Evolutionary conservation across 495 filamentous ascomycete species (phyloP).

Genomic region (Daldinia vernicosa): DNA sequence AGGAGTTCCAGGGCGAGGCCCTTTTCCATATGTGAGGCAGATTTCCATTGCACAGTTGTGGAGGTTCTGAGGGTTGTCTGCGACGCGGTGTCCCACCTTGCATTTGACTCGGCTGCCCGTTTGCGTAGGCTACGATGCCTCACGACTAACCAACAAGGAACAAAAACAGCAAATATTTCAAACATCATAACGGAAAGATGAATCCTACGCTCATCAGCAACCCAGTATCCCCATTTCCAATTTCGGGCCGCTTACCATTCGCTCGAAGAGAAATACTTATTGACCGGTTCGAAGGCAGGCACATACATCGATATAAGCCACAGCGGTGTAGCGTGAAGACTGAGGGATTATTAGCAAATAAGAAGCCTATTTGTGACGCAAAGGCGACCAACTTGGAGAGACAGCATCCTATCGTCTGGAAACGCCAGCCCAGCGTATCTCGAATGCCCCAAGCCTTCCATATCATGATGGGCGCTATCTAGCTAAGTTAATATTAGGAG

Average conservation of each 20-base stretch:
- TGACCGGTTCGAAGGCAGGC: conserved; percentile 63
- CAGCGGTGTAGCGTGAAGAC: conserved; percentile 71
- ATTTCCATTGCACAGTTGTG: conserved; percentile 36
- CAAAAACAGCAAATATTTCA: conserved; percentile 62
- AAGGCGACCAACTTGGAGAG: conserved; percentile 57
- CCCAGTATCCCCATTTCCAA: not conserved
- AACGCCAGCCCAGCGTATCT: conserved; percentile 74
- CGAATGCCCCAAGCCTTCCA: conserved; percentile 59
- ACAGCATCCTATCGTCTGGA: conserved; percentile 69
- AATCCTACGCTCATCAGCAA: conserved; percentile 53
- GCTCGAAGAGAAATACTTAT: conserved; percentile 62
- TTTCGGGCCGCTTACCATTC: conserved; percentile 59
- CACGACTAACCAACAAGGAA: conserved; percentile 61
- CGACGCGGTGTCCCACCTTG: conserved; percentile 25
- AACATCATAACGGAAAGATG: conserved; percentile 63
- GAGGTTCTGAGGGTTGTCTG: conserved; percentile 35
- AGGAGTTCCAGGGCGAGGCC: conserved; percentile 48
- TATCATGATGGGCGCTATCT: conserved; percentile 53
- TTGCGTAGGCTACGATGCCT: conserved; percentile 53
- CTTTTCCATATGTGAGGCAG: conserved; percentile 46
- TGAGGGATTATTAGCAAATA: conserved; percentile 36
- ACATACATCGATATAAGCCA: conserved; percentile 71
- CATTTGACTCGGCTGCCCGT: conserved; percentile 41
- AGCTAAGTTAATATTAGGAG: conserved; percentile 22
- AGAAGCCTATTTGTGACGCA: not conserved